Base-by-base conservation (phyloP, 2,329 filamentous ascomycete genomes). In the Monosporascus sp. region DNA sequence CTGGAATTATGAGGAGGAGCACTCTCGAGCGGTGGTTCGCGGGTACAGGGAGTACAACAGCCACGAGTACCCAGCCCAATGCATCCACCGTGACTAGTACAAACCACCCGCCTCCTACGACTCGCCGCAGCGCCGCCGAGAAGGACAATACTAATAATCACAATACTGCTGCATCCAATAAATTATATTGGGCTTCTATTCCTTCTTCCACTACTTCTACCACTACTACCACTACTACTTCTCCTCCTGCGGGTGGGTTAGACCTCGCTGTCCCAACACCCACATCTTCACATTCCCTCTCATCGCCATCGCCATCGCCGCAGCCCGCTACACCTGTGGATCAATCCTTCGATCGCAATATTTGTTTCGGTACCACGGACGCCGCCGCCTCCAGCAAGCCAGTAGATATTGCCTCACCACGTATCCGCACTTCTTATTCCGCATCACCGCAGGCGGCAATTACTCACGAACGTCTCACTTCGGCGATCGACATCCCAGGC, bases 311-410 rank as follows among this genome's bases (percentile, higher is more conserved):
- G 39, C 65, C 73, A 50, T 73, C 74, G 56, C 73, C 75, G 54
- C 73, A 75, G 60, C 74, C 74, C 52, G 67, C 69, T 53, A 77
- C 75, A 38, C 74, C 75, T 57, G 67, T 65, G 61, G 70, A 71
- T 57, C 63, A 66, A 54, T 60, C 60, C 50, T 58, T 58, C 52
- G 55, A 59, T 63, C 57, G 57, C 62, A 60, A 57, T 65, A 58
- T 63, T 51, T 60, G 63, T 55, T 62, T 65, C 50, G 57, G 57
- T 6, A 14, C 14, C 56, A 56, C 61, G 56, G 56, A 49, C 42
- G 51, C 56, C 42, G 47, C 57, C 51, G 53, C 60, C 51, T 59
- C 67, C 42, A 65, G 67, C 58, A 72, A 73, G 54, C 67, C 70
- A 59, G 72, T 72, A 54, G 63, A 61, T 60, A 67, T 70, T 55